Evolutionary conservation across 768 basidiomycete species (phyloP), one percentile per base, ranked within the genome.

Genomic region (Tricholoma matsutake): DNA sequence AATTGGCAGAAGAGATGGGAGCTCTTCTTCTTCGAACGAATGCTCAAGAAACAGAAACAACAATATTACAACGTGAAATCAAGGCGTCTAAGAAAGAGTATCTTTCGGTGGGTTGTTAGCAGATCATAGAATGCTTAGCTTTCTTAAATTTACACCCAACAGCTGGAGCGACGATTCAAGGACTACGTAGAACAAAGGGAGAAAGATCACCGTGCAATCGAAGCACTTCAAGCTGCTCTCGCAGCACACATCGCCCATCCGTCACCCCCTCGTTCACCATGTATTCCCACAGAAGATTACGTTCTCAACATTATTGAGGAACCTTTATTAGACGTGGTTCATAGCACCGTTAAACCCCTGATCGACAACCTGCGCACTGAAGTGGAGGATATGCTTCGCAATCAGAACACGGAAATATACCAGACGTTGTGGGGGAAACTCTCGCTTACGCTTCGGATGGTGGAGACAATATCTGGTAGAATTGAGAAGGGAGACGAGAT

Each of bases 371-470:
- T 71, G 49, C 68, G 69, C 7, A 29, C 43, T 2, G 62, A 71
- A 13, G 61, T 74, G 0, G 64, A 69, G 39, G 64, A 58, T 0
- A 68, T 70, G 64, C 57, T 73, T 18, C 60, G 55, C 35, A 56
- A 57, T 13, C 67, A 66, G 39, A 68, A 71, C 32, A 51, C 53
- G 13, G 70, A 71, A 49, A 61, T 70, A 61, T 72, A 67, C 49
- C 66, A 65, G 29, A 62, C 66, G 1, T 32, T 76, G n/a, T 71
- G 70, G 67, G 57, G 54, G 0, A 71, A 69, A 49, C 59, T 71
- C 5, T 57, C 67, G 16, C 58, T 63, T n/a, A 68, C 65, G 0
- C 52, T 66, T 20, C 59, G 61, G 18, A 58, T 66, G 62, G 63
- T 67, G 2, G 64, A 69, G 52, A 59, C 61, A 2, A 61, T 69